Evolutionary conservation across 2,329 filamentous ascomycete genomes (phyloP).

Genomic region (Colletotrichum sojae): DNA sequence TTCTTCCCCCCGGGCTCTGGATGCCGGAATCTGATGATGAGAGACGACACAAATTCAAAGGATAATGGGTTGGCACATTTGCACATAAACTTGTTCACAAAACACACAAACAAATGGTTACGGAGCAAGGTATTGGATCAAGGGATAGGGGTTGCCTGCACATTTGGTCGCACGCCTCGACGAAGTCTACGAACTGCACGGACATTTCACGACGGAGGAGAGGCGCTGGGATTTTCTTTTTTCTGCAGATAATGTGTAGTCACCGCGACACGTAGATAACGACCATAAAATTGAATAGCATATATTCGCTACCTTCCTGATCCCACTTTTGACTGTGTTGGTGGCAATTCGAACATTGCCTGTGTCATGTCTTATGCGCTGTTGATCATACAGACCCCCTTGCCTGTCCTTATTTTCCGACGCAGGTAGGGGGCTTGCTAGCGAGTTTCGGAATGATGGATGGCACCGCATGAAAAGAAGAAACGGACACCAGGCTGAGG

Average conservation of each 20-base stretch:
- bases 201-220: not conserved
- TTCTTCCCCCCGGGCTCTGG: too few species aligned
- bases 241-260: conserved; percentile 29
- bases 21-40: not conserved
- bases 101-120: not conserved
- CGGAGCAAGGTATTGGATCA: too few species aligned
- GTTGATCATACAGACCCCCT: too few species aligned
- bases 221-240: too few species aligned
- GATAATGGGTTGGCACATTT: not conserved
- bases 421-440: too few species aligned
- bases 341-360: too few species aligned
- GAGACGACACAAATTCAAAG: not conserved
- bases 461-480: too few species aligned
- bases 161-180: not conserved
- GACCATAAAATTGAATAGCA: not conserved
- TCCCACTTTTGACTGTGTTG: too few species aligned
- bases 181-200: conserved; percentile 9
- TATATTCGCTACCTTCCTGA: not conserved
- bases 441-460: too few species aligned
- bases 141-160: not conserved
- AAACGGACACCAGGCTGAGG: too few species aligned
- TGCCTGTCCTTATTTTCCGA: too few species aligned
- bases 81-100: not conserved
- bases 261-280: conserved; percentile 17
- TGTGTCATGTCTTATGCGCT: too few species aligned